Conservation (phyloP, 768 basidiomycete species). For the Serendipita vermifera region DNA sequence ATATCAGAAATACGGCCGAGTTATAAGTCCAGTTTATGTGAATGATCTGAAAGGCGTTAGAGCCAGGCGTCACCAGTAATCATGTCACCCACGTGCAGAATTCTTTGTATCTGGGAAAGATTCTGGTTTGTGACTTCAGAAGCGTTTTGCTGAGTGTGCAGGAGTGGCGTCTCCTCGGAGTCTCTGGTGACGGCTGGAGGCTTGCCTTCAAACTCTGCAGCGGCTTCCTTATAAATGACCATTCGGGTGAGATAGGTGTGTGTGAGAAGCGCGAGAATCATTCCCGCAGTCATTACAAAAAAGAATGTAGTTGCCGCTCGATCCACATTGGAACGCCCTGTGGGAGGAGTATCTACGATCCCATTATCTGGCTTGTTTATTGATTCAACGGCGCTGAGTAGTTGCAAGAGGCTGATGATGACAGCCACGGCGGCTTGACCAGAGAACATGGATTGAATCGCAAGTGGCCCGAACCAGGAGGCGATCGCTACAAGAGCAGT, state of each 20-base stretch:
- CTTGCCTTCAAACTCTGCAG: constrained; percentile 33
- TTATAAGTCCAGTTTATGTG: constrained; percentile 58
- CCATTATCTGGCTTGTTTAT: constrained; percentile 16
- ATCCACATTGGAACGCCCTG: too few relatives aligned
- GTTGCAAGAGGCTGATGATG: constrained; percentile 62
- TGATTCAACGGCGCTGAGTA: constrained; percentile 37
- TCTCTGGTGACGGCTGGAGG: not conserved
- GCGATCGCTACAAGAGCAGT: constrained; percentile 70
- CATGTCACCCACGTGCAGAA: constrained; percentile 21
- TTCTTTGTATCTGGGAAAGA: constrained; percentile 38
- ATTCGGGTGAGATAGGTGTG: constrained; percentile 45
- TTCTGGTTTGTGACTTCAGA: constrained; percentile 30
- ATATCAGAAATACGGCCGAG: constrained; percentile 60
- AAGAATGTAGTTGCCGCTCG: constrained; percentile 68
- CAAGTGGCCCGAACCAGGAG: constrained; percentile 58
- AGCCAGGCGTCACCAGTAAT: too few relatives aligned
- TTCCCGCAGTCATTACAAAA: constrained; percentile 51
- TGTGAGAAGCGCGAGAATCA: constrained; percentile 39
- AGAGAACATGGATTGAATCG: constrained; percentile 63
- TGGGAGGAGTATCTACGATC: too few relatives aligned
- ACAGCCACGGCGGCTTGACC: constrained; percentile 82
- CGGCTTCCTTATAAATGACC: constrained; percentile 45
- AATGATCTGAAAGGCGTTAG: too few relatives aligned
- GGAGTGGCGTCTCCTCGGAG: too few relatives aligned
- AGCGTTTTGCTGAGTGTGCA: too few relatives aligned